phyloP scores from a whole-genome alignment of 2,329 filamentous ascomycete genomes.

The Neonectria magnoliae region DNA sequence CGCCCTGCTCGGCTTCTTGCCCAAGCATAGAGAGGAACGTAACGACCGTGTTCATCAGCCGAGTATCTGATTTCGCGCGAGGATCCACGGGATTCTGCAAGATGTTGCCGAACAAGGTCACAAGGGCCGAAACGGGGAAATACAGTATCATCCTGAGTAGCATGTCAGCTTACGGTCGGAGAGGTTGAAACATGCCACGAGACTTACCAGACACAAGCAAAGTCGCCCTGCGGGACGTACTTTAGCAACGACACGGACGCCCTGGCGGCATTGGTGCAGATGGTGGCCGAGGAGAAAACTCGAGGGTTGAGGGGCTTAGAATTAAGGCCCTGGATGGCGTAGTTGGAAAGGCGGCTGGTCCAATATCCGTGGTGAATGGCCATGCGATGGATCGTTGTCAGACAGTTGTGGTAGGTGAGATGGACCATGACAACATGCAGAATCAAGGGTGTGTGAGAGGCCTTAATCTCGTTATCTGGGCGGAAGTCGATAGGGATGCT shows the following conservation, averaged over 20 bases:
- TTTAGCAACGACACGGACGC: slow-evolving; percentile 94
- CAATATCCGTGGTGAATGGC: slow-evolving; percentile 98
- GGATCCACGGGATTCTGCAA: slow-evolving; percentile 93
- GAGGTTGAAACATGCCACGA: too few relatives aligned
- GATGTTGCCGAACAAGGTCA: slow-evolving; percentile 96
- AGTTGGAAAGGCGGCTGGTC: slow-evolving; percentile 94
- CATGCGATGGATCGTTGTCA: slow-evolving; percentile 98
- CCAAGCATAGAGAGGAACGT: slow-evolving; percentile 90
- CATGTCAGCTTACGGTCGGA: slow-evolving; percentile 40
- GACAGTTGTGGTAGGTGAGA: slow-evolving; percentile 96
- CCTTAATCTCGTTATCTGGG: slow-evolving; percentile 96
- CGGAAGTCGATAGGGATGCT: slow-evolving; percentile 93
- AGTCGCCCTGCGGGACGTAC: slow-evolving; percentile 95
- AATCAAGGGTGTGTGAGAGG: slow-evolving; percentile 90
- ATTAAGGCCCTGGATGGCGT: slow-evolving; percentile 93
- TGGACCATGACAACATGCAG: slow-evolving; percentile 94
- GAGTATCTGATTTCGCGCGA: slow-evolving; percentile 86
- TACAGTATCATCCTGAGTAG: slow-evolving; percentile 82
- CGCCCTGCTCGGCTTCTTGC: slow-evolving; percentile 89
- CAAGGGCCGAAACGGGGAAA: slow-evolving; percentile 93
- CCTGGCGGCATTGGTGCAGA: slow-evolving; percentile 92
- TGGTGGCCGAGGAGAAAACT: slow-evolving; percentile 90
- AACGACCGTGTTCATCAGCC: slow-evolving; percentile 92
- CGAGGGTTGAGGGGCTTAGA: slow-evolving; percentile 89
- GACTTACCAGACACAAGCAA: slow-evolving; percentile 90